These are phyloP conservation scores for Peronospora farinosa DNA, from an alignment of 352 stramenopile genomes.

Conservation along the genomic window DNA sequence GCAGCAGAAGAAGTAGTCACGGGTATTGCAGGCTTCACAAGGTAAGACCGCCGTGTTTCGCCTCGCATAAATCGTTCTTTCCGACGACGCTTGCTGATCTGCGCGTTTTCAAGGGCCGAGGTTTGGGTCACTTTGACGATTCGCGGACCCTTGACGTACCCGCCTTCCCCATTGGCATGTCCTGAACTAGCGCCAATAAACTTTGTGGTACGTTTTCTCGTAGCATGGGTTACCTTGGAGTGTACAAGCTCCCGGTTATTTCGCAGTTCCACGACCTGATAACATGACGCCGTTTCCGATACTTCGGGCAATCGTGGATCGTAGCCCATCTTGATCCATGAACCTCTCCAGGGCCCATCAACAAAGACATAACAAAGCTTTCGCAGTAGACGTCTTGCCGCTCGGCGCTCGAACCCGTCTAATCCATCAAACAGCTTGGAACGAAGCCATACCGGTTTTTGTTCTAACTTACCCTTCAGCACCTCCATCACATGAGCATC, in stretches of 20 bases:
- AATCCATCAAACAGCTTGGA: slow-evolving; percentile 63
- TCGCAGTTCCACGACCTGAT: slow-evolving; percentile 73
- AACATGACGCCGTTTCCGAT: slow-evolving; percentile 39
- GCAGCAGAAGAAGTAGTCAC: slow-evolving; percentile 1
- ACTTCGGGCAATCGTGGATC: slow-evolving; percentile 41
- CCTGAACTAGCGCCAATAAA: slow-evolving; percentile 26
- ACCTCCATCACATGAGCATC: slow-evolving; percentile 60
- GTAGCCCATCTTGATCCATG: slow-evolving; percentile 80
- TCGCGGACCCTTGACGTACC: slow-evolving; percentile 52
- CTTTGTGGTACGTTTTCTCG: slow-evolving; percentile 62
- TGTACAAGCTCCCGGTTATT: slow-evolving; percentile 80
- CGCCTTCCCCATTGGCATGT: slow-evolving; percentile 29
- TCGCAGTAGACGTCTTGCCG: slow-evolving; percentile 49
- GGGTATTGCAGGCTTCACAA: slow-evolving; percentile 37
- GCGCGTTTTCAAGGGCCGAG: slow-evolving; percentile 53
- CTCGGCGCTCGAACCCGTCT: slow-evolving; percentile 52
- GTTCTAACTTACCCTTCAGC: slow-evolving; percentile 46
- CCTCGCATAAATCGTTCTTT: slow-evolving; percentile 63
- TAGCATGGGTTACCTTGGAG: slow-evolving; percentile 65
- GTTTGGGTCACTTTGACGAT: slow-evolving; percentile 76
- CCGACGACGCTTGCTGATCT: slow-evolving; percentile 51
- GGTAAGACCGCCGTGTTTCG: slow-evolving; percentile 52
- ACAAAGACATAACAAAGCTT: slow-evolving; percentile 83
- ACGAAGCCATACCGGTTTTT: slow-evolving; percentile 72
- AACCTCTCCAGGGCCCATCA: slow-evolving; percentile 72